Evolutionary conservation across 78 protist species (phyloP).

Genomic region (Protostelium mycophagum): DNA sequence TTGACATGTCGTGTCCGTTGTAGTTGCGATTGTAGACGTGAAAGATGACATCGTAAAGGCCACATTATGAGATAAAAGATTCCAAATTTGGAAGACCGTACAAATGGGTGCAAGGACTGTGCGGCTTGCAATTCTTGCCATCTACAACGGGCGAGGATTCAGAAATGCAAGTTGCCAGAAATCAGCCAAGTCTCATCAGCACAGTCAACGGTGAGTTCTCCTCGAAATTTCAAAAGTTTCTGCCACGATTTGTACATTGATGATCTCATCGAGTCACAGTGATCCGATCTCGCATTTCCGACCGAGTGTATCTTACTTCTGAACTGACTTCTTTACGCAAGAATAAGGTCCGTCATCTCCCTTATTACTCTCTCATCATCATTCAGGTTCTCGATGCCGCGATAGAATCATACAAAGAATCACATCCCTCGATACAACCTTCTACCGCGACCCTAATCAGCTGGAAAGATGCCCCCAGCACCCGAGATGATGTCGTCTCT

Average conservation of each 20-base stretch:
- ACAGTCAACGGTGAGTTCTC: neutral
- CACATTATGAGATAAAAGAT: neutral
- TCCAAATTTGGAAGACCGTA: neutral
- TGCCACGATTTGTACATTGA: neutral
- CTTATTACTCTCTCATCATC: too few relatives aligned
- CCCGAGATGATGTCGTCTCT: neutral
- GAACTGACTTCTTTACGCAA: neutral
- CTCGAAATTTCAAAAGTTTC: neutral
- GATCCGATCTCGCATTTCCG: too few relatives aligned
- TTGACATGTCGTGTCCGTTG: too few relatives aligned
- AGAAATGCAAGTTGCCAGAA: neutral
- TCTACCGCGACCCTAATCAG: neutral
- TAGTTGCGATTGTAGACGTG: neutral
- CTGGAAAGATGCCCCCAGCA: neutral
- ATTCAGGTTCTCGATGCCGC: neutral
- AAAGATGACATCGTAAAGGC: neutral
- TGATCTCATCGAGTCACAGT: too few relatives aligned
- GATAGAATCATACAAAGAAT: neutral
- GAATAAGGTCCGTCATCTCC: too few relatives aligned
- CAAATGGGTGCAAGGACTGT: neutral
- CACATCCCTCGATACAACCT: neutral
- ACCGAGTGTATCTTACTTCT: neutral
- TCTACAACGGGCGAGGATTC: neutral
- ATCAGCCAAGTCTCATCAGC: too few relatives aligned
- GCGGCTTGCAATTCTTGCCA: neutral